phyloP scores from a whole-genome alignment of 257 asterid genomes.

The Paulownia fortunei region DNA sequence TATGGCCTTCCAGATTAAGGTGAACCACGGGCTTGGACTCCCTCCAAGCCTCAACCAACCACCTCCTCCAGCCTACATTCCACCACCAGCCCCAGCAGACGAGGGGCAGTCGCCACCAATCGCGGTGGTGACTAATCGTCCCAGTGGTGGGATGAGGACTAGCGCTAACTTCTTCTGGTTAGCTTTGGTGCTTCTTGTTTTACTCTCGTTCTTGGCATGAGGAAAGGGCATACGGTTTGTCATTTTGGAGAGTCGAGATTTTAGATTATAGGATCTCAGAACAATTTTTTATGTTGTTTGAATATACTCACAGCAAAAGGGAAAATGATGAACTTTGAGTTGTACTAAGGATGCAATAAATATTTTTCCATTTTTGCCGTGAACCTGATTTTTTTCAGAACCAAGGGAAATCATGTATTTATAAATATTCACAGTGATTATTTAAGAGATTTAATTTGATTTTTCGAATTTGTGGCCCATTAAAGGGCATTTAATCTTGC shows the following conservation, averaged over 20 bases:
- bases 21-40: slow-evolving; percentile 72
- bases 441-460: neutral
- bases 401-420: neutral
- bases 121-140: slow-evolving; percentile 38
- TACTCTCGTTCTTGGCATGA: slow-evolving; percentile 32
- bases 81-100: slow-evolving; percentile 59
- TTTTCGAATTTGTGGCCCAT: neutral
- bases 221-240: slow-evolving; percentile 22
- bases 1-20: slow-evolving; percentile 77
- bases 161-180: slow-evolving; percentile 34
- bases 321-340: neutral
- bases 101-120: slow-evolving; percentile 50
- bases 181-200: slow-evolving; percentile 38
- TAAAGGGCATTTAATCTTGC: neutral
- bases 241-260: slow-evolving; percentile 18
- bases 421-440: neutral
- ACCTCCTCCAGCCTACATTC: slow-evolving; percentile 80
- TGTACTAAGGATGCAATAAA: neutral
- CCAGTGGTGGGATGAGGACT: slow-evolving; percentile 40
- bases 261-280: neutral
- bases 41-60: slow-evolving; percentile 89
- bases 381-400: neutral
- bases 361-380: neutral
- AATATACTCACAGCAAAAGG: slow-evolving; percentile 17
- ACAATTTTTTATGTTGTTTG: slow-evolving; percentile 12